Evolutionary conservation across 2,329 filamentous ascomycete species (phyloP), one percentile per base, ranked within the genome.

Genomic region (Myotisia sp.): DNA sequence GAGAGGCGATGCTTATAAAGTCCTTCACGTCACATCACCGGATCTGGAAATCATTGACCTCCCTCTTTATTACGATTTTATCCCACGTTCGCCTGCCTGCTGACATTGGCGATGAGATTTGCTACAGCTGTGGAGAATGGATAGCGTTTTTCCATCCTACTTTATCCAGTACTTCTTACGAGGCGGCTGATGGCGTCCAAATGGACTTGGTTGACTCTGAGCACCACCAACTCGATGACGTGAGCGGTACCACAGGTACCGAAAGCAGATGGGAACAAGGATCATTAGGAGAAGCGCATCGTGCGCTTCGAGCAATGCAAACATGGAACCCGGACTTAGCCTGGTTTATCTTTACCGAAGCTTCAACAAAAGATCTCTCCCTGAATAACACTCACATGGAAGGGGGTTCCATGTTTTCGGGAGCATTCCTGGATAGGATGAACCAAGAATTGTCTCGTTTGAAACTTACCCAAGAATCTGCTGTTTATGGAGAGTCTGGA

Each of bases 301-400:
- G 40, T 7, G 52, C 51, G 2, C 52, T 61, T 29, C 44, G 42
- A 6, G 53, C 58, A 1, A 60, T 62, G 58, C 50, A 58, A 40
- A 48, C 46, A 6, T 60, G 56, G 56, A 61, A 61, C 39, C 41
- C 47, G 6, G 58, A 61, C 43, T 34, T 61, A 19, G 53, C 58
- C 0, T 62, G 58, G 58, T 55, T 60, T 34, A 43, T 60, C 4
- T 61, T 61, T 32, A 42, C 44, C 34, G 43, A 44, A 16, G 43
- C 32, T 5, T 18, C 17, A 17, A 26, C 20, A 13, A 23, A 13
- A 6, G 32, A 29, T 17, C 23, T 19, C n/a, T n/a, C n/a, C n/a
- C n/a, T n/a, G n/a, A n/a, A n/a, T n/a, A n/a, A n/a, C n/a, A n/a
- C n/a, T n/a, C n/a, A n/a, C n/a, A n/a, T n/a, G n/a, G n/a, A n/a